Base-by-base conservation (phyloP, 164 flowering plant genomes). In the Stephania japonica region DNA sequence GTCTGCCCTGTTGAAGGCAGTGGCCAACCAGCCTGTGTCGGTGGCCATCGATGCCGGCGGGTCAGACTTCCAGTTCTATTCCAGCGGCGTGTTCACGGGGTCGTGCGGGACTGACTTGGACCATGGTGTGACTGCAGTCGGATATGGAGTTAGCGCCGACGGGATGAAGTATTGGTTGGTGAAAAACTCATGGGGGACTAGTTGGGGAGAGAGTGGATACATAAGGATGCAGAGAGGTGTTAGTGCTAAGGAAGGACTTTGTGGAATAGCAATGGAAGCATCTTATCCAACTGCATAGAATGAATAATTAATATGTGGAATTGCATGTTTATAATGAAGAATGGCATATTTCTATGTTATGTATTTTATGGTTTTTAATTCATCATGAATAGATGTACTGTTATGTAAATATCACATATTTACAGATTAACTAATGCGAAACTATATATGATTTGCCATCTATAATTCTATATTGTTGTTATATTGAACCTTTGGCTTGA, bases 111-210 rank as follows among this genome's bases (percentile, higher is more conserved):
- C 32, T 27, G 2, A 27, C 2, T 27, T 27, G 32, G 32, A 27
- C 59, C 72, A 70, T 70, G 72, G 63, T 21, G 72, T 70, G 2
- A 27, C 64, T 1, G 26, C 26, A 0, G 64, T 70, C 27, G 64
- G 72, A 8, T 70, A 26, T 70, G 72, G 65, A 53, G 63, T 18
- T 14, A 50, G 59, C 7, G n/a, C 4, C 50, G 41, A 27, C 2
- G 72, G 72, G 3, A 70, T 41, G 16, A 70, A 53, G 42, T 70
- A 70, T 27, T 70, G 65, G 72, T 44, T 70, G 38, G 65, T 50
- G 42, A 70, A 50, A 42, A 27, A 27, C 32, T 27, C 32, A 27
- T 27, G 32, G 32, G 32, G 32, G 32, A 27, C 32, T 27, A 27
- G 53, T 23, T 70, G 65, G 72, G 64, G 65, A 24, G 64, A 70